These are phyloP conservation scores for Wallacemonas sp. DNA, from an alignment of 208 protist species.

Conservation along the genomic window DNA sequence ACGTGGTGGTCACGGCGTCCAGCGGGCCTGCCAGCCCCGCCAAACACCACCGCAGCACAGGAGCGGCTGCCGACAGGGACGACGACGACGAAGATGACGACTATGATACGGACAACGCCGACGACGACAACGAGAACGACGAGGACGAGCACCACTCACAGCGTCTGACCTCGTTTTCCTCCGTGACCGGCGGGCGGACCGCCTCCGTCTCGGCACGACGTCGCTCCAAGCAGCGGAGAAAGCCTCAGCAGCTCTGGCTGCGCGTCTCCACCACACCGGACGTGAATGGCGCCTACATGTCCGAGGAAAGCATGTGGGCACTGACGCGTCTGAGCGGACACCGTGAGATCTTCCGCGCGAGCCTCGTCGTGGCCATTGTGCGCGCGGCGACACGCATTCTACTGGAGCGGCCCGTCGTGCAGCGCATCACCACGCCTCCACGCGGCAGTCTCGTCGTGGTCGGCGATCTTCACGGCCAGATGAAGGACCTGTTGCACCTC, in stretches of 20 bases:
- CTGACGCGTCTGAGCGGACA: conserved; percentile 33
- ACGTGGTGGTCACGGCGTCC: neutral
- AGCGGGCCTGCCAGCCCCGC: neutral
- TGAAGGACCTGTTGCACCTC: conserved; percentile 84
- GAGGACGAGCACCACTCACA: no score
- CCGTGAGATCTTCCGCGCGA: conserved; percentile 44
- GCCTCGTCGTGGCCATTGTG: conserved; percentile 45
- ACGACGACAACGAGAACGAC: neutral
- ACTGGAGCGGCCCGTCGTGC: conserved; percentile 37
- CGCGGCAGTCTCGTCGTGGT: conserved; percentile 74
- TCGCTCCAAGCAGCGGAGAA: neutral
- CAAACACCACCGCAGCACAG: neutral
- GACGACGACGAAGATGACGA: conserved; percentile 7
- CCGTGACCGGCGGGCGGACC: neutral
- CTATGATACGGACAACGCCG: neutral
- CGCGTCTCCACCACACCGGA: conserved; percentile 8
- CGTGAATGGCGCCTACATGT: conserved; percentile 46
- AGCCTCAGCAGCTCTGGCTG: conserved; percentile 9
- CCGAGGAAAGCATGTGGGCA: conserved; percentile 34
- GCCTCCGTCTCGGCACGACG: neutral
- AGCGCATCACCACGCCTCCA: conserved; percentile 52
- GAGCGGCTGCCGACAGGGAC: neutral
- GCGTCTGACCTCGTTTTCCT: no score
- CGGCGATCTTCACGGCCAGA: conserved; percentile 89
- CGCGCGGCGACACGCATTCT: conserved; percentile 57